Percentiles rank a stretch among this genome's conserved stretches.
phyloP scores from a whole-genome alignment of 2,329 filamentous ascomycete genomes.

The Penicillium sclerotiorum region DNA sequence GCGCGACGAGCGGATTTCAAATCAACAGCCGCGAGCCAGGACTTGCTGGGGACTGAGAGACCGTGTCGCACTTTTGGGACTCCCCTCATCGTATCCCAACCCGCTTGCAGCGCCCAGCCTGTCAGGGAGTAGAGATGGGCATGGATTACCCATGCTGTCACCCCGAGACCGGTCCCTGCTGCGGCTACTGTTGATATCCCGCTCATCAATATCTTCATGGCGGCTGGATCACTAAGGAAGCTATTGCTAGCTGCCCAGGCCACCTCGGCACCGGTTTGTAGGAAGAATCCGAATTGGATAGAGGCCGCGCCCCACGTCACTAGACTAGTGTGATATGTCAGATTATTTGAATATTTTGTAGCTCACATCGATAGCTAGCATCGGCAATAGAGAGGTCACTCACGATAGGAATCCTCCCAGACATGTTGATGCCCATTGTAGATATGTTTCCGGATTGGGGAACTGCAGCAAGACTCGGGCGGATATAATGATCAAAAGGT shows the following conservation, averaged over 20 bases:
- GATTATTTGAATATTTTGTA: background rate
- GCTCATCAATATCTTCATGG: constrained; percentile 41
- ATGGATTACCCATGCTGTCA: constrained; percentile 32
- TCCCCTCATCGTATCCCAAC: constrained; percentile 20
- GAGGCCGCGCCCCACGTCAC: constrained; percentile 36
- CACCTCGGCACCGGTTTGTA: constrained; percentile 45
- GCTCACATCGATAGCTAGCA: no score
- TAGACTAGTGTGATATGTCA: constrained; percentile 22
- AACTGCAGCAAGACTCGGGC: constrained; percentile 33
- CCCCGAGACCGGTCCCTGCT: constrained; percentile 29
- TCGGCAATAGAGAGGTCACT: constrained; percentile 7
- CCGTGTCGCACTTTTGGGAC: constrained; percentile 20
- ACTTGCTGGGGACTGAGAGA: constrained; percentile 21
- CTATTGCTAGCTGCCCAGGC: constrained; percentile 41
- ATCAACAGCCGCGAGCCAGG: constrained; percentile 20
- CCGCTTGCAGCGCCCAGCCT: constrained; percentile 25
- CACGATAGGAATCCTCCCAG: constrained; percentile 34
- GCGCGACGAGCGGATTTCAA: constrained; percentile 24
- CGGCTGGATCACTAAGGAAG: constrained; percentile 40
- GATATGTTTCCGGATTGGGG: constrained; percentile 18
- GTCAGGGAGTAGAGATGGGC: constrained; percentile 32
- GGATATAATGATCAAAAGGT: constrained; percentile 35
- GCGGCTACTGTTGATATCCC: constrained; percentile 34
- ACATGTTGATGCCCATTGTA: constrained; percentile 28
- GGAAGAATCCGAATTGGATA: constrained; percentile 42